phyloP scores from a whole-genome alignment of 2,329 filamentous ascomycete genomes.

The Aspergillus sp. region DNA sequence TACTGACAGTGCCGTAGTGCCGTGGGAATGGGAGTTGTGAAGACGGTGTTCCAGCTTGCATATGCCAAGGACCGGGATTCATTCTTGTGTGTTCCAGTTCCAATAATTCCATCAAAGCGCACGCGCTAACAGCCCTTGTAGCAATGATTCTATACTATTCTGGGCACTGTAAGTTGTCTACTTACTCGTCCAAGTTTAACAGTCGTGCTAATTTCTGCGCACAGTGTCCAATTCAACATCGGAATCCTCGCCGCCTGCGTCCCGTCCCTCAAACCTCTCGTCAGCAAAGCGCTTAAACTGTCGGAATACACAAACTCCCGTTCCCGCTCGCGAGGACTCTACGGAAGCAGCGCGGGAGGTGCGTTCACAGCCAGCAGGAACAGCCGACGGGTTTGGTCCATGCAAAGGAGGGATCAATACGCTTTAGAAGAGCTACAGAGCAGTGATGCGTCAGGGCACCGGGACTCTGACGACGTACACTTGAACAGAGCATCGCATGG shows the following conservation, averaged over 20 bases:
- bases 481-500: background rate
- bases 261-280: conserved; percentile 1
- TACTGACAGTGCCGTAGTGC: background rate
- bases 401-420: background rate
- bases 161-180: conserved; percentile 1
- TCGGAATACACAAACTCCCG: conserved; percentile 4
- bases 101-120: background rate
- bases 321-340: background rate
- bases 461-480: background rate
- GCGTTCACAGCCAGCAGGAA: background rate
- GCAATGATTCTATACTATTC: conserved; percentile 4
- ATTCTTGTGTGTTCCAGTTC: background rate
- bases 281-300: background rate
- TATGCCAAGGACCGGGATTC: background rate
- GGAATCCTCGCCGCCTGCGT: conserved; percentile 5
- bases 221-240: conserved; percentile 2
- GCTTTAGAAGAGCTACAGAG: conserved; percentile 1
- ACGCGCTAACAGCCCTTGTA: background rate
- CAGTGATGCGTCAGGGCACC: background rate
- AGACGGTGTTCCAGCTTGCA: background rate
- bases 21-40: conserved; percentile 1
- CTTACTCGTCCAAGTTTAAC: background rate
- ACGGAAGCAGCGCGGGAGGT: background rate
- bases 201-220: background rate
- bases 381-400: background rate